Percentiles rank a stretch among this genome's conserved stretches.
phyloP scores from a whole-genome alignment of 2,329 filamentous ascomycete species.

The Ophiostoma perfectum region DNA sequence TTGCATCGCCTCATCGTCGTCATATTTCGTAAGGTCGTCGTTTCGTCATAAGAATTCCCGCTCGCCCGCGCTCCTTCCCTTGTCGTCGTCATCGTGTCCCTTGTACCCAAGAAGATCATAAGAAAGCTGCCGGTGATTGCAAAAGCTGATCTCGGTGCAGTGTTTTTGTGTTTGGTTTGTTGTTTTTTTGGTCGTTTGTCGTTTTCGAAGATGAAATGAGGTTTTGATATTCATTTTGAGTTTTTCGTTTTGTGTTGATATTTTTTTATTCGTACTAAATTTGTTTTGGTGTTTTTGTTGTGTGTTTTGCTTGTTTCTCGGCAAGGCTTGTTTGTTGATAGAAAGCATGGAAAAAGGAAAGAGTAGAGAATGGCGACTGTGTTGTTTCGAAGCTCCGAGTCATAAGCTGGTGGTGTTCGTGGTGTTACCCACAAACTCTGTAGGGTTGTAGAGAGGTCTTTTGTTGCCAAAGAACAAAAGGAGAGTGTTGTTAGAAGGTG shows the following conservation, averaged over 20 bases:
- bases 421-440: constrained; percentile 9
- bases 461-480: constrained; percentile 5
- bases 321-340: constrained; percentile 3
- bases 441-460: not conserved
- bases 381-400: constrained; percentile 12
- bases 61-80: not conserved
- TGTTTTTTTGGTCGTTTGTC: not conserved
- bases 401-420: constrained; percentile 9
- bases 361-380: constrained; percentile 6
- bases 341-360: not conserved
- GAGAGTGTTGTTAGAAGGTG: not conserved
- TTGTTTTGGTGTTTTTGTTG: not conserved
- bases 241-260: constrained; percentile 2
- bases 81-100: not conserved
- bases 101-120: not conserved
- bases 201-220: not conserved
- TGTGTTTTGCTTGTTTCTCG: constrained; percentile 6
- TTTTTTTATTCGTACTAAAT: constrained; percentile 12
- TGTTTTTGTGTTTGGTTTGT: not conserved
- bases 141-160: not conserved
- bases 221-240: not conserved
- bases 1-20: not conserved
- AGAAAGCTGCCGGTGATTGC: not conserved
- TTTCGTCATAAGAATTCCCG: not conserved
- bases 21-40: constrained; percentile 1